Conservation (phyloP, 2,329 filamentous ascomycete genomes). For the Diaporthe sp. region DNA sequence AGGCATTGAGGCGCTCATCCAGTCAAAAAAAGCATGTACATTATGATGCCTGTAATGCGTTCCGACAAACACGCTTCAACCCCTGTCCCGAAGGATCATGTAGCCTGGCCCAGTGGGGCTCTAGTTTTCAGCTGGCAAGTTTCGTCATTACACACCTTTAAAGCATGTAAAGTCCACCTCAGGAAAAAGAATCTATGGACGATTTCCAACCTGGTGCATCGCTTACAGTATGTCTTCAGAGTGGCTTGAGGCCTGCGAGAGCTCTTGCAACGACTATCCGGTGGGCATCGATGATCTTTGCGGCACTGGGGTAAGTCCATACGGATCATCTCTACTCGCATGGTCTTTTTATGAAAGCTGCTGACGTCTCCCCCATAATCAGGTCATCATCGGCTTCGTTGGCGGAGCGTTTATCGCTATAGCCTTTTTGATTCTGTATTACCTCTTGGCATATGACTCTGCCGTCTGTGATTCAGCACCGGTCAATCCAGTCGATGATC, state of each 20-base stretch:
- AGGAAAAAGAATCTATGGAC: neutral
- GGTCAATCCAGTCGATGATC: neutral
- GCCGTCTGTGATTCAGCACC: neutral
- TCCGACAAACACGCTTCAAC: too few species aligned
- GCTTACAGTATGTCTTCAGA: conserved; percentile 1
- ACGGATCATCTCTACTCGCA: neutral
- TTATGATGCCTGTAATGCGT: too few species aligned
- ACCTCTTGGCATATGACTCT: neutral
- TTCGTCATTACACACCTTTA: neutral
- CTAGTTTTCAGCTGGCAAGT: too few species aligned
- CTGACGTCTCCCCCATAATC: neutral
- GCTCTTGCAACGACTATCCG: neutral
- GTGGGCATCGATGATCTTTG: conserved; percentile 3
- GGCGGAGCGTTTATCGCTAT: neutral
- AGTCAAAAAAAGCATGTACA: too few species aligned
- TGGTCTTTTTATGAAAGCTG: neutral
- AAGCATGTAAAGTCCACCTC: neutral
- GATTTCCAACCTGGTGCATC: neutral
- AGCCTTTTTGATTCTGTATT: neutral
- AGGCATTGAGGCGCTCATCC: too few species aligned
- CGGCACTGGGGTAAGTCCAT: neutral
- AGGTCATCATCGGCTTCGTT: neutral
- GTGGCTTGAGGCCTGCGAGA: neutral
- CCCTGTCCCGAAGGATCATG: too few species aligned
- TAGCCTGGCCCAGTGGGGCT: too few species aligned